Evolutionary conservation across 495 filamentous ascomycete genomes (phyloP).

Genomic region (Astrothelium subdiscretum): DNA sequence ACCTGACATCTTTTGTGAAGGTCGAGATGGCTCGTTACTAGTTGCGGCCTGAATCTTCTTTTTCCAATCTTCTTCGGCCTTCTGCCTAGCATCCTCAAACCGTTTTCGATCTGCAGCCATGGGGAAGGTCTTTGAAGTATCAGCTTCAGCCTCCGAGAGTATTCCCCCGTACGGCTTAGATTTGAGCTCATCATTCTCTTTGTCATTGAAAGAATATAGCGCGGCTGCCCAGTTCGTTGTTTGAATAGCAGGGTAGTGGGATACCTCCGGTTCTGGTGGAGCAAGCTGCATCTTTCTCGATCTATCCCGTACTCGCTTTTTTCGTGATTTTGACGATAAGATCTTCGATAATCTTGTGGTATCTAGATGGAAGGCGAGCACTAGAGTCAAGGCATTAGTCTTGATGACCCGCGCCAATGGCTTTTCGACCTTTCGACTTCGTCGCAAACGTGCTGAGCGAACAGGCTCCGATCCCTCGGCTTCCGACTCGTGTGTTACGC

Average conservation of each 20-base stretch:
- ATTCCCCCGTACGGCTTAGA: constrained; percentile 95
- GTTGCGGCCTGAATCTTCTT: constrained; percentile 37
- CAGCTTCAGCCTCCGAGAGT: constrained; percentile 74
- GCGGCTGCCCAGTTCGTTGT: constrained; percentile 44
- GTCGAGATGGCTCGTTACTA: constrained; percentile 35
- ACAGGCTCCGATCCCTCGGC: background rate
- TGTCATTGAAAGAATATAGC: constrained; percentile 76
- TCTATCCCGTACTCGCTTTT: constrained; percentile 32
- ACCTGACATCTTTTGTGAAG: constrained; percentile 60
- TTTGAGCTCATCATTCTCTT: constrained; percentile 77
- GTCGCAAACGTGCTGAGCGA: background rate
- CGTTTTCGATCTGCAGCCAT: constrained; percentile 62
- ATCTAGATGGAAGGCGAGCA: constrained; percentile 50
- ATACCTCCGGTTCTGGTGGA: constrained; percentile 9
- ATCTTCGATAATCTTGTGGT: constrained; percentile 48
- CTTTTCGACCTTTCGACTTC: constrained; percentile 17
- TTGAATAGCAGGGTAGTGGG: constrained; percentile 45
- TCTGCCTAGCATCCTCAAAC: constrained; percentile 79
- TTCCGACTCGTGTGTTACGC: background rate
- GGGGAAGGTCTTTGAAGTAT: constrained; percentile 80
- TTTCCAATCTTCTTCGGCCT: constrained; percentile 87
- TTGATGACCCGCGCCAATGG: constrained; percentile 25
- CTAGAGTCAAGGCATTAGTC: constrained; percentile 32
- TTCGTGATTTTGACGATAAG: constrained; percentile 38
- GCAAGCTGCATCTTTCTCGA: constrained; percentile 22